Conservation (phyloP, 441 rosid genomes). For the Eruca vesicaria region DNA sequence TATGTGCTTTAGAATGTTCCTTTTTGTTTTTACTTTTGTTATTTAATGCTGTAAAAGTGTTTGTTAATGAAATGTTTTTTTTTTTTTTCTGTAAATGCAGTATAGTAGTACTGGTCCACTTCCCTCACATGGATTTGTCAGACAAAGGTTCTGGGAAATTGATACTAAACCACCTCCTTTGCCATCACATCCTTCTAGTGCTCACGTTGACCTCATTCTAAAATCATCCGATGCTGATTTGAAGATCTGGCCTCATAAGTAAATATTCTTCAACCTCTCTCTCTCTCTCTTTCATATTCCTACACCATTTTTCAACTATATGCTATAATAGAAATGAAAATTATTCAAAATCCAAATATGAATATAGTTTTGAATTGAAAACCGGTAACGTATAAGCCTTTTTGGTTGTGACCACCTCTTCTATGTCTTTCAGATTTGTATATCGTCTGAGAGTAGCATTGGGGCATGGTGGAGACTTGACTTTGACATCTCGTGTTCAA, state of each 20-base stretch:
- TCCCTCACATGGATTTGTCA: conserved; percentile 65
- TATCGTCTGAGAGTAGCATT: conserved; percentile 55
- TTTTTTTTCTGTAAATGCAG: conserved; percentile 34
- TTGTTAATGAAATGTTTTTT: conserved; percentile 4
- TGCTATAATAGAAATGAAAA: neutral
- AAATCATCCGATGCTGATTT: conserved; percentile 48
- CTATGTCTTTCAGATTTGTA: conserved; percentile 43
- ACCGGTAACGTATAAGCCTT: neutral
- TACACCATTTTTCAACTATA: neutral
- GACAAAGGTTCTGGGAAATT: conserved; percentile 53
- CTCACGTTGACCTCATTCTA: conserved; percentile 51
- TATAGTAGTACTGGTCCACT: conserved; percentile 52
- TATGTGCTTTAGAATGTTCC: conserved; percentile 22
- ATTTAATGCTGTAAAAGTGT: neutral
- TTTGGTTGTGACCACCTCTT: conserved; percentile 1
- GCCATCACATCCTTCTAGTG: conserved; percentile 35
- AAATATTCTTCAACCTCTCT: conserved; percentile 11
- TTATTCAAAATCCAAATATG: neutral
- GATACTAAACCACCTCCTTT: conserved; percentile 58
- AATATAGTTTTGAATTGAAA: neutral
- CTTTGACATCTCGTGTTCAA: conserved; percentile 57
- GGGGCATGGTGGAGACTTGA: conserved; percentile 57
- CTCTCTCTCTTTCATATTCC: neutral
- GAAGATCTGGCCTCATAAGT: conserved; percentile 74
- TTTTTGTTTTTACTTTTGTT: neutral